Evolutionary conservation across 2,329 filamentous ascomycete species (phyloP).

Genomic region (Sclerotiophoma versabilis): DNA sequence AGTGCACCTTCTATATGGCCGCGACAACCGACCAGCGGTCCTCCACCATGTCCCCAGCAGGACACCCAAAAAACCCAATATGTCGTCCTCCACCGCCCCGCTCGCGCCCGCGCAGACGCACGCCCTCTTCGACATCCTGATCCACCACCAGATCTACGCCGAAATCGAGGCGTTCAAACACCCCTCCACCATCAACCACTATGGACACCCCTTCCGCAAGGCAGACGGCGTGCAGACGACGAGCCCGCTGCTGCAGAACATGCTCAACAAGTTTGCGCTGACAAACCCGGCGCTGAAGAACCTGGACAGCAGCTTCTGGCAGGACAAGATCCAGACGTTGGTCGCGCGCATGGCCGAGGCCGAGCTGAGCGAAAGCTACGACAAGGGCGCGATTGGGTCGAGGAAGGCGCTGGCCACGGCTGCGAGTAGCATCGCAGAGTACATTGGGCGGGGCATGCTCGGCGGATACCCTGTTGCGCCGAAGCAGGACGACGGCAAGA

Average conservation of each 20-base stretch:
- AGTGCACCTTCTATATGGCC: slow-evolving; percentile 18
- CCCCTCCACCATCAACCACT: slow-evolving; percentile 68
- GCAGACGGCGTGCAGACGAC: slow-evolving; percentile 56
- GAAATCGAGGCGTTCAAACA: slow-evolving; percentile 77
- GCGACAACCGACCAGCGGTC: slow-evolving; percentile 14
- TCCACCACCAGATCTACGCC: slow-evolving; percentile 62
- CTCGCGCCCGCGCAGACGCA: slow-evolving; percentile 57
- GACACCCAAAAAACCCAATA: not conserved
- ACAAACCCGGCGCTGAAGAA: slow-evolving; percentile 71
- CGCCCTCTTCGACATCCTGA: slow-evolving; percentile 63
- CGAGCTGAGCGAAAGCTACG: slow-evolving; percentile 80
- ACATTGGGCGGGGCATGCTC: slow-evolving; percentile 69
- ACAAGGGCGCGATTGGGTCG: slow-evolving; percentile 76
- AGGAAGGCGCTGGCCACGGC: slow-evolving; percentile 78
- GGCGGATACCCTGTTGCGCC: slow-evolving; percentile 63
- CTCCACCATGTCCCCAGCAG: slow-evolving; percentile 7
- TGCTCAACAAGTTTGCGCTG: slow-evolving; percentile 71
- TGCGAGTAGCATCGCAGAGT: slow-evolving; percentile 72
- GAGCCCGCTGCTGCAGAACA: slow-evolving; percentile 71
- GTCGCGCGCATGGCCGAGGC: slow-evolving; percentile 63
- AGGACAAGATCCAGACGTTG: slow-evolving; percentile 51
- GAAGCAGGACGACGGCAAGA: slow-evolving; percentile 42
- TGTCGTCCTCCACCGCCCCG: slow-evolving; percentile 14
- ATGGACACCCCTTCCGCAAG: slow-evolving; percentile 73
- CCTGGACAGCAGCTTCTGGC: slow-evolving; percentile 58